These are phyloP conservation scores for Dactylella cylindrospora DNA, from an alignment of 2,329 filamentous ascomycete species.

Conservation along the genomic window DNA sequence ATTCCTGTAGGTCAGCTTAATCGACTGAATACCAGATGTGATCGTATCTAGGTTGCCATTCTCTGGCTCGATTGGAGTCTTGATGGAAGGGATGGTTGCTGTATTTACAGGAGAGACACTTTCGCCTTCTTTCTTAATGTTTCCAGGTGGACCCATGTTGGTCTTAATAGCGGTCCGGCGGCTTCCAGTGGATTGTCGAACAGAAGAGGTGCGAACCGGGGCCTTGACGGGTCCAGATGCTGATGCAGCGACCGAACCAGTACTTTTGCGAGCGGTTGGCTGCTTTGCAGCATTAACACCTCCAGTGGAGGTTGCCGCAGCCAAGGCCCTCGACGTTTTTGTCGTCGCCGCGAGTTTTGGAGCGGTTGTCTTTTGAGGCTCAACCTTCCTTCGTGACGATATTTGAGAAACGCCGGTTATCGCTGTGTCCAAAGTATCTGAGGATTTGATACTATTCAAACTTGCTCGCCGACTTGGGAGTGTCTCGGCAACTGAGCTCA, in stretches of 20 bases:
- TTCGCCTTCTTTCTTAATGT: slow-evolving; percentile 6
- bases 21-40: slow-evolving; percentile 63
- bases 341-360: slow-evolving; percentile 3
- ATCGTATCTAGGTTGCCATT: slow-evolving; percentile 59
- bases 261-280: not conserved
- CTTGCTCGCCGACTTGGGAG: slow-evolving; percentile 31
- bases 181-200: slow-evolving; percentile 1
- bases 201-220: slow-evolving; percentile 44
- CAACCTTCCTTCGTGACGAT: slow-evolving; percentile 17
- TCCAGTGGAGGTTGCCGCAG: not conserved
- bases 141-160: not conserved
- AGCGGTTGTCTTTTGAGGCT: slow-evolving; percentile 15
- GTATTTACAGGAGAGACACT: slow-evolving; percentile 17
- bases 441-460: slow-evolving; percentile 39
- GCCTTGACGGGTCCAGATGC: slow-evolving; percentile 49
- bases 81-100: slow-evolving; percentile 18
- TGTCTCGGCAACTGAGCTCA: slow-evolving; percentile 37
- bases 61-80: slow-evolving; percentile 36
- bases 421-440: slow-evolving; percentile 30
- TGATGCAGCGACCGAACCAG: not conserved
- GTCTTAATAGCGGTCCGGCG: slow-evolving; percentile 26
- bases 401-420: slow-evolving; percentile 31
- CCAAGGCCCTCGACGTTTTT: not conserved
- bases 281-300: slow-evolving; percentile 1
- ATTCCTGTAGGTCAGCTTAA: slow-evolving; percentile 57